A percentile compares a stretch with the other conserved stretches of the same genome.
These are phyloP conservation scores for Strobilomyces confusus DNA, from an alignment of 768 basidiomycete species.

Conservation along the genomic window DNA sequence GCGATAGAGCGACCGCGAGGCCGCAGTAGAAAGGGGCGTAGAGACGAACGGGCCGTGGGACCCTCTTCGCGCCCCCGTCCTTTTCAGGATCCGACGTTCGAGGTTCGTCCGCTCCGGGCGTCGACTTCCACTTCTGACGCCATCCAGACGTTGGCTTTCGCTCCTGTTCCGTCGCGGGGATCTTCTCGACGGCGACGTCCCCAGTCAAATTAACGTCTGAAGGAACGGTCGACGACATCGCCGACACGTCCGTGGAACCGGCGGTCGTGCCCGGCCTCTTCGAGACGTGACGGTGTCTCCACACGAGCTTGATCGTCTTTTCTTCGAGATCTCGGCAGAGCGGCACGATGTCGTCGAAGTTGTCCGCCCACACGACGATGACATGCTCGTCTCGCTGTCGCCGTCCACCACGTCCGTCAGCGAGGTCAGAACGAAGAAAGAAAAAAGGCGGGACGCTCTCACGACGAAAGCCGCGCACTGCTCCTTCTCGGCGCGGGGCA, in stretches of 20 bases:
- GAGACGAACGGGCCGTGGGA: constrained; percentile 49
- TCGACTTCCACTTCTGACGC: constrained; percentile 47
- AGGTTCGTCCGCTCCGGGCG: constrained; percentile 20
- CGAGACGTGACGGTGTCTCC: constrained; percentile 44
- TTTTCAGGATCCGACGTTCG: constrained; percentile 45
- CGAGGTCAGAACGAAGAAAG: background rate
- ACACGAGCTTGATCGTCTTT: constrained; percentile 78
- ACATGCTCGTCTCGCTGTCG: constrained; percentile 74
- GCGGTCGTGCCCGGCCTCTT: constrained; percentile 17
- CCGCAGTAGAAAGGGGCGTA: constrained; percentile 75
- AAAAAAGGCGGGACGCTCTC: constrained; percentile 25
- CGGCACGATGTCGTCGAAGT: constrained; percentile 73
- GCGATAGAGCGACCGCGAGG: constrained; percentile 54
- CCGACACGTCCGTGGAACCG: constrained; percentile 33
- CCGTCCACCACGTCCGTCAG: background rate
- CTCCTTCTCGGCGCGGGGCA: constrained; percentile 82
- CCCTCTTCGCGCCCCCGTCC: constrained; percentile 30
- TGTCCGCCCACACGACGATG: constrained; percentile 81
- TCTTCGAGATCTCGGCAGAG: constrained; percentile 67
- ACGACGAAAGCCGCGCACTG: constrained; percentile 89
- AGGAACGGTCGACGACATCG: constrained; percentile 41
- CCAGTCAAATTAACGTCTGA: constrained; percentile 54
- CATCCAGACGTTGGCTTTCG: constrained; percentile 9
- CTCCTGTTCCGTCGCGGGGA: constrained; percentile 21
- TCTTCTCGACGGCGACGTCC: constrained; percentile 27